Evolutionary conservation across 2,329 filamentous ascomycete species (phyloP), one percentile per base, ranked within the genome.

Genomic region (Stemphylium lycopersici): DNA sequence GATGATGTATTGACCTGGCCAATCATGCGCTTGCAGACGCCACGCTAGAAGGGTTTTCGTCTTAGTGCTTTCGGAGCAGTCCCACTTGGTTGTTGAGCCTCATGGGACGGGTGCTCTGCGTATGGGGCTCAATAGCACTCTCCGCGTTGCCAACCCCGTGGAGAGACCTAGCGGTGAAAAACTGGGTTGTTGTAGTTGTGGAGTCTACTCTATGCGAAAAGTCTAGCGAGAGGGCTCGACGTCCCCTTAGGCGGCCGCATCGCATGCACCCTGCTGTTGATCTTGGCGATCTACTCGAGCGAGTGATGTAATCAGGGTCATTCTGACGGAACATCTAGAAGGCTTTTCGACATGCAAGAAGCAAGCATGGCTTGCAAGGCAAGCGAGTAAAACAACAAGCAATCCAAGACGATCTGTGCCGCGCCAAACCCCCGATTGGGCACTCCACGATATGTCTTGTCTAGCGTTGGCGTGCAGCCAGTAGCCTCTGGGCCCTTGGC

Each of bases 71-170:
- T 52, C 52, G 51, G 54, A 43, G 34, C 32, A 15, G 52, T 47
- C 57, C 65, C 65, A 65, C 62, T 58, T 47, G 15, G 48, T 55
- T 58, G 57, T 68, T 67, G 65, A 69, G 67, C 67, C 67, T 67
- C 64, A 69, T 56, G 59, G 48, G 37, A 55, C 50, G 61, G 52
- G 47, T 48, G 43, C 47, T 44, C 58, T 47, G 50, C 53, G 48
- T 40, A 45, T 41, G 46, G 47, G 47, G 40, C 60, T 61, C 63
- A 52, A 62, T 57, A 62, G 40, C 49, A 62, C 56, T 64, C 61
- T 64, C 66, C 65, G 55, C 55, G 41, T 37, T 48, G 41, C 55
- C 44, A 45, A 62, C 63, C 65, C 66, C 65, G 45, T 66, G 65
- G 63, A 69, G 66, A 59, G 42, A 41, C 51, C 54, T 55, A 53